These are phyloP conservation scores for Plantago lanceolata DNA, from an alignment of 305 asterid genomes.

Conservation along the genomic window DNA sequence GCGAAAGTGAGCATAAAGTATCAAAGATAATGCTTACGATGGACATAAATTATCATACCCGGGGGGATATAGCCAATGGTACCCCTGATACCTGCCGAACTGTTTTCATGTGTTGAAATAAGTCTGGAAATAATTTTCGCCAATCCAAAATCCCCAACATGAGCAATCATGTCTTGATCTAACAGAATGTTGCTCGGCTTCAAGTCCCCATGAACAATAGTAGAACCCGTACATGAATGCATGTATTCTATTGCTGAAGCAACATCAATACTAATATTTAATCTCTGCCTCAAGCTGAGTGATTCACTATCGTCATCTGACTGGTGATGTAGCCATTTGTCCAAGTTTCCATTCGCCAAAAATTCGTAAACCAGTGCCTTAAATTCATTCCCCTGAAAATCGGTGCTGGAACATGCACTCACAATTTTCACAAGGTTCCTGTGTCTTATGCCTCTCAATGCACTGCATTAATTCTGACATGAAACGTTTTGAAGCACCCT, in stretches of 20 bases:
- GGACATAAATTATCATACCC: no score
- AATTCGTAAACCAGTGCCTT: constrained; percentile 12
- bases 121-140: constrained; percentile 2
- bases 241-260: no score
- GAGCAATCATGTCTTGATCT: constrained; percentile 12
- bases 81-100: neutral
- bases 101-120: neutral
- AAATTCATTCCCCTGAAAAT: constrained; percentile 18
- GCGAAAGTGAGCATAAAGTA: no score
- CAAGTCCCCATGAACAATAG: neutral
- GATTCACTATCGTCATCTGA: neutral
- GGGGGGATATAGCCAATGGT: neutral
- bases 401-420: constrained; percentile 12
- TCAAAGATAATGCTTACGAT: no score
- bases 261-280: neutral
- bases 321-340: constrained; percentile 13
- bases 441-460: constrained; percentile 4
- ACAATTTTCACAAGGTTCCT: constrained; percentile 17
- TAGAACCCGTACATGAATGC: neutral
- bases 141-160: constrained; percentile 14
- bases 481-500: constrained; percentile 19
- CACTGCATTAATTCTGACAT: constrained; percentile 13
- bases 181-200: constrained; percentile 7
- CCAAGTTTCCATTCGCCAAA: neutral
- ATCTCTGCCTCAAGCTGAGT: constrained; percentile 10